Percentiles rank a stretch among this genome's conserved stretches.
Evolutionary conservation across 163 green algal genomes (phyloP).

Genomic region (Dunaliella salina): DNA sequence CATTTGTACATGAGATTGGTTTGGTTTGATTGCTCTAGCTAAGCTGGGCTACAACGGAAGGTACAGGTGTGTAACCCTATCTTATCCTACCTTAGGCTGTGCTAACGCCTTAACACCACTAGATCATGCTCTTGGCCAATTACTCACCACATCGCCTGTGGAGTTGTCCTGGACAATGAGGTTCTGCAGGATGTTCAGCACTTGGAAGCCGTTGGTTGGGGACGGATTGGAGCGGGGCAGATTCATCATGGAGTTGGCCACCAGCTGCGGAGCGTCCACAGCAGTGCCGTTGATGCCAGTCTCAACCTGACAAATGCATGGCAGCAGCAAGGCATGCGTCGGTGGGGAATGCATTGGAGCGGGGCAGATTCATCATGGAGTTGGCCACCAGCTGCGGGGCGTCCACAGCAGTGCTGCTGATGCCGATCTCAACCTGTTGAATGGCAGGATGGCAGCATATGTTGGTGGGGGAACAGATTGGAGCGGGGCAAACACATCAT

Average conservation of each 20-base stretch:
- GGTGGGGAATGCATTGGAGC: background rate
- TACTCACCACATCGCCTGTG: too few relatives aligned
- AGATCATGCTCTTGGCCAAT: too few relatives aligned
- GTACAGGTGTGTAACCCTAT: too few relatives aligned
- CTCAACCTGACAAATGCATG: background rate
- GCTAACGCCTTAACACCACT: too few relatives aligned
- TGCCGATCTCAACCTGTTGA: background rate
- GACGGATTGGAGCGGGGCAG: background rate
- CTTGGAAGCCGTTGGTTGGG: background rate
- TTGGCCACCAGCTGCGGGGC: background rate
- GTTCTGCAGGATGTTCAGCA: background rate
- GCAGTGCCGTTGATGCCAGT: background rate
- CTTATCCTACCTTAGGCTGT: too few relatives aligned
- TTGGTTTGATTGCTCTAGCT: too few relatives aligned
- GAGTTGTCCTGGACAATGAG: background rate
- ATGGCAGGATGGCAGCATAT: too few relatives aligned
- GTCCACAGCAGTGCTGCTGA: background rate
- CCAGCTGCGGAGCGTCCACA: background rate
- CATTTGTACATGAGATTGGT: too few relatives aligned
- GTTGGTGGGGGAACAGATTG: background rate
- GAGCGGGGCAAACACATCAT: background rate
- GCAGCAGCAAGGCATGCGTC: background rate
- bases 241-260: background rate
- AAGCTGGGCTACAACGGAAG: too few relatives aligned
- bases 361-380: background rate